Conservation (phyloP, 129 eudicot species). For the Artemisia argyi region DNA sequence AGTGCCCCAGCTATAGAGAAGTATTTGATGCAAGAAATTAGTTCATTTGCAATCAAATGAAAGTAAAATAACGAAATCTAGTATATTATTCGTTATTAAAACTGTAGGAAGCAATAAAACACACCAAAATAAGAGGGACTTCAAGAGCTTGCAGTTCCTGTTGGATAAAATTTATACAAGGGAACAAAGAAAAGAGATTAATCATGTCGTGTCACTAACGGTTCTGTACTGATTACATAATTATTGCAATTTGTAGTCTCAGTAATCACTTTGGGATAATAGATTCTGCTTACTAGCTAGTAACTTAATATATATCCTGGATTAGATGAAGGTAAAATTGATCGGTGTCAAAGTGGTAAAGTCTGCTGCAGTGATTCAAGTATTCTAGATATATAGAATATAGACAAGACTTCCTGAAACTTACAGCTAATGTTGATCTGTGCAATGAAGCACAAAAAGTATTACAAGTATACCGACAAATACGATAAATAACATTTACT, state of each 20-base stretch:
- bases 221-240: background rate
- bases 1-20: conserved; percentile 81
- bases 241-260: background rate
- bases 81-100: too few relatives aligned
- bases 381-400: too few relatives aligned
- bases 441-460: too few relatives aligned
- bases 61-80: conserved; percentile 8
- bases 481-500: too few relatives aligned
- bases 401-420: too few relatives aligned
- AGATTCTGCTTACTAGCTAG: background rate
- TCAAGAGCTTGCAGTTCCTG: conserved; percentile 58
- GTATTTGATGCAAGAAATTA: conserved; percentile 19
- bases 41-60: conserved; percentile 11
- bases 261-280: background rate
- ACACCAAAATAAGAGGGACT: conserved; percentile 75
- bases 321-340: too few relatives aligned
- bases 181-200: conserved; percentile 12
- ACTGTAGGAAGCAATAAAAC: too few relatives aligned
- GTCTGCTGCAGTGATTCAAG: too few relatives aligned
- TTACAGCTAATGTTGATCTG: too few relatives aligned
- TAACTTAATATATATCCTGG: too few relatives aligned
- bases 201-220: background rate
- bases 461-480: too few relatives aligned
- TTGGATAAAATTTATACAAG: conserved; percentile 63
- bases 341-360: too few relatives aligned